A percentile compares a stretch with the other conserved stretches of the same genome.
phyloP scores from a whole-genome alignment of 1,139 yeast species.

The Komagataea norvegica region DNA sequence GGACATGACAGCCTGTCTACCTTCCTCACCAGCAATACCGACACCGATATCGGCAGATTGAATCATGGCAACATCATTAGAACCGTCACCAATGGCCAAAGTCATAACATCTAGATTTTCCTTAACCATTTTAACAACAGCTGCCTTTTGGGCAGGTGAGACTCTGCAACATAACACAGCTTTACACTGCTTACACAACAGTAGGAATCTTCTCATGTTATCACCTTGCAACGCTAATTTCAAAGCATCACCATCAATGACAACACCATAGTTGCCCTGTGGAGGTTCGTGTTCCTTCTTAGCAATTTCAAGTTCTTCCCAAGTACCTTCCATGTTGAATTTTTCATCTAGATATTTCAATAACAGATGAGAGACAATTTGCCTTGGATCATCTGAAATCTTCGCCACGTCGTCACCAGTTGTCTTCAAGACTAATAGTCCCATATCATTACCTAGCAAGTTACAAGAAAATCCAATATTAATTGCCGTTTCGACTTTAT shows the following conservation, averaged over 20 bases:
- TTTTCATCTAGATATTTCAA: conserved; percentile 48
- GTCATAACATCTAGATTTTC: conserved; percentile 81
- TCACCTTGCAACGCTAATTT: conserved; percentile 60
- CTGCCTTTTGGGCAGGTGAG: conserved; percentile 95
- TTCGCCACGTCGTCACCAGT: conserved; percentile 32
- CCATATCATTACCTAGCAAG: conserved; percentile 80
- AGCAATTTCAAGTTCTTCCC: conserved; percentile 54
- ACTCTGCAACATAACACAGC: conserved; percentile 95
- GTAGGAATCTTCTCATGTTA: conserved; percentile 57
- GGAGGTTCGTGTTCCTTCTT: conserved; percentile 75
- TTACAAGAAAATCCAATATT: conserved; percentile 97
- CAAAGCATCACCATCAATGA: conserved; percentile 91
- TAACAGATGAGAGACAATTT: conserved; percentile 51
- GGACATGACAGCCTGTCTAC: conserved; percentile 98
- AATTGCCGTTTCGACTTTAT: conserved; percentile 95
- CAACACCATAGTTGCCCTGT: conserved; percentile 68
- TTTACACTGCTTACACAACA: conserved; percentile 88
- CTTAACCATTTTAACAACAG: conserved; percentile 84
- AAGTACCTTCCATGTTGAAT: conserved; percentile 61
- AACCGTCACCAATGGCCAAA: conserved; percentile 95
- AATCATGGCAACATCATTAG: conserved; percentile 98
- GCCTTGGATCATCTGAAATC: conserved; percentile 33
- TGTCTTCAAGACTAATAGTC: conserved; percentile 56
- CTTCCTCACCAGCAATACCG: conserved; percentile 98
- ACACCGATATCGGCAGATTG: conserved; percentile 98